Conservation (phyloP, 129 eudicot species). For the Scalesia atractyloides region DNA sequence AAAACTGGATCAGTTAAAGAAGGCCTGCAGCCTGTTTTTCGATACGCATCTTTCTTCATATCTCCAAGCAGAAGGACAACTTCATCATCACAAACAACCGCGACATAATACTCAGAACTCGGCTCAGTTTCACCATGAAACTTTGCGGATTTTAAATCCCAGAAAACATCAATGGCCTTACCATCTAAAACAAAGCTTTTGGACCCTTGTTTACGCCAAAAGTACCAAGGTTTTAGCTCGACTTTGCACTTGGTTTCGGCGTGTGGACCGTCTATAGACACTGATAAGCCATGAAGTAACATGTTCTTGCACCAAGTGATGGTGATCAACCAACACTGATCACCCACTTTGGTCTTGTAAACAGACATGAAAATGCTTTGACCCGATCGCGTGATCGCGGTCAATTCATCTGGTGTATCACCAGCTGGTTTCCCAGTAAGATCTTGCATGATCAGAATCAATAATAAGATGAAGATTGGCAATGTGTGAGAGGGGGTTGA, state of each 20-base stretch:
- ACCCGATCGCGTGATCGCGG: slow-evolving; percentile 67
- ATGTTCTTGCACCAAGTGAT: slow-evolving; percentile 96
- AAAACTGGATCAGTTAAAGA: slow-evolving; percentile 71
- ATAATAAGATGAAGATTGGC: not conserved
- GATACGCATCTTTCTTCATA: slow-evolving; percentile 77
- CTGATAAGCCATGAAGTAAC: slow-evolving; percentile 83
- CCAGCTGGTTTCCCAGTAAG: slow-evolving; percentile 52
- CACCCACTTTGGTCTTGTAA: slow-evolving; percentile 65
- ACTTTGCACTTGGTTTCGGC: slow-evolving; percentile 73
- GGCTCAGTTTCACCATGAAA: slow-evolving; percentile 93
- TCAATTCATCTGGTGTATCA: slow-evolving; percentile 48
- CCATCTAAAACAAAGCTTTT: slow-evolving; percentile 66
- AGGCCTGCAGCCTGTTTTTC: slow-evolving; percentile 89
- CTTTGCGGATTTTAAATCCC: slow-evolving; percentile 84
- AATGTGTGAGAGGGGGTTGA: not conserved
- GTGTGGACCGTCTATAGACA: slow-evolving; percentile 61
- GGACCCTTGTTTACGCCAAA: slow-evolving; percentile 92
- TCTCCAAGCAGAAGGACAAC: slow-evolving; percentile 80
- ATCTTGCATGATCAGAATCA: slow-evolving; percentile 51
- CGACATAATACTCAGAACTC: slow-evolving; percentile 81
- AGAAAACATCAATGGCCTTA: slow-evolving; percentile 61
- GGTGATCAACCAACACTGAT: slow-evolving; percentile 72
- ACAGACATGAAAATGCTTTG: slow-evolving; percentile 80
- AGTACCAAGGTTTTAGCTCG: slow-evolving; percentile 95
- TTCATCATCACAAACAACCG: slow-evolving; percentile 73